Conservation (phyloP, 2,329 filamentous ascomycete genomes). For the Apiospora pterosperma region DNA sequence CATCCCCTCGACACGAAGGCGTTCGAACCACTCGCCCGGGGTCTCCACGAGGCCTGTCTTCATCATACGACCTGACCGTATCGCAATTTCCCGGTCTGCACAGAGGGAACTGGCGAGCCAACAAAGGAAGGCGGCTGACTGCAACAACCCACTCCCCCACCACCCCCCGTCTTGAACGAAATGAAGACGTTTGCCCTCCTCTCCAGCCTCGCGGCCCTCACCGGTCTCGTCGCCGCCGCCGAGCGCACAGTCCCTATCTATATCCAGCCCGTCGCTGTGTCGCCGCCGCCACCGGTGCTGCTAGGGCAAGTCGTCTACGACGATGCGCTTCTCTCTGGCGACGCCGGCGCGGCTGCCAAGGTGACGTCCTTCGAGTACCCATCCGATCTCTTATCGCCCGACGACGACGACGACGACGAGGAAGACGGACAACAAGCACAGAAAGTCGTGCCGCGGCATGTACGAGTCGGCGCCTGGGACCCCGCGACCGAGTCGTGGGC, state of each 20-base stretch:
- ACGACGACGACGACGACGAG: constrained; percentile 19
- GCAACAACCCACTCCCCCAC: not conserved
- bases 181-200: constrained; percentile 42
- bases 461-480: constrained; percentile 59
- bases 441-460: constrained; percentile 35
- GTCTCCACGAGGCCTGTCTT: not conserved
- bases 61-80: not conserved
- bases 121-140: too few species aligned
- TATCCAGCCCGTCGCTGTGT: constrained; percentile 46
- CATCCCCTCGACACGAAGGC: not conserved
- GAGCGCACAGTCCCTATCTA: constrained; percentile 48
- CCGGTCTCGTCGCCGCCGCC: constrained; percentile 33
- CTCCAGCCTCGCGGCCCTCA: constrained; percentile 38
- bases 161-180: constrained; percentile 9
- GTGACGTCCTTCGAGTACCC: constrained; percentile 55
- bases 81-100: not conserved
- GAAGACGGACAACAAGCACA: not conserved
- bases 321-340: constrained; percentile 37
- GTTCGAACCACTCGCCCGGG: too few species aligned
- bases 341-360: constrained; percentile 16
- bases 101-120: not conserved
- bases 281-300: constrained; percentile 31
- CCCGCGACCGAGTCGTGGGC: constrained; percentile 42
- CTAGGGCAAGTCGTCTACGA: constrained; percentile 59
- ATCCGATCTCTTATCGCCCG: constrained; percentile 35